These are phyloP conservation scores for Nicotiana otophora DNA, from an alignment of 257 asterid genomes.

Conservation along the genomic window DNA sequence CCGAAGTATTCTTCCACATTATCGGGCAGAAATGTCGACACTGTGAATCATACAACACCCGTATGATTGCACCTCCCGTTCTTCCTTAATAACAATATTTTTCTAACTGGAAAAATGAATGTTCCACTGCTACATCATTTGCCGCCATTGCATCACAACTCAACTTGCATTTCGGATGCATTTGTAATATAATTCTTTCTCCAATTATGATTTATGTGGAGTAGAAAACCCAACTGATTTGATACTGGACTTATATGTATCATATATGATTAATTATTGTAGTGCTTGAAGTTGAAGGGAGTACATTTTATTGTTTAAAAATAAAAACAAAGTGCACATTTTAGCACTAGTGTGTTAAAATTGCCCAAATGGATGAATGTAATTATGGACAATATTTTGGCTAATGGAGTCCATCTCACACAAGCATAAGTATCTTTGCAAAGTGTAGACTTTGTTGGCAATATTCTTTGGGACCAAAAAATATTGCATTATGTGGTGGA, in stretches of 20 bases:
- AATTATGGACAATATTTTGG: too few relatives aligned
- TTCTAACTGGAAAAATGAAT: background rate
- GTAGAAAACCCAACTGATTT: background rate
- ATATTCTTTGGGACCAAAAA: too few relatives aligned
- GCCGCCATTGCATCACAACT: background rate
- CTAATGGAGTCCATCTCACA: too few relatives aligned
- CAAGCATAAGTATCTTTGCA: too few relatives aligned
- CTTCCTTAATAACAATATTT: slow-evolving; percentile 47
- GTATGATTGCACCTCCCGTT: slow-evolving; percentile 75
- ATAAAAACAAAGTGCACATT: too few relatives aligned
- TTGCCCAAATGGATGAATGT: background rate
- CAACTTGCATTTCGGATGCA: background rate
- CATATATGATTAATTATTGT: background rate
- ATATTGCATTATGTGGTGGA: too few relatives aligned
- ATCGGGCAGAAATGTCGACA: slow-evolving; percentile 93
- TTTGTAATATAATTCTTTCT: background rate
- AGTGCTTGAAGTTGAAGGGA: too few relatives aligned
- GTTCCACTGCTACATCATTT: background rate
- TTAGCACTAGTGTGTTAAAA: background rate
- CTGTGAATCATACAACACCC: slow-evolving; percentile 84
- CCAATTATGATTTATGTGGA: slow-evolving; percentile 1
- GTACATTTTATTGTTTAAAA: too few relatives aligned
- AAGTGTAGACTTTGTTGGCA: too few relatives aligned
- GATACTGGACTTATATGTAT: background rate
- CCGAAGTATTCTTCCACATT: slow-evolving; percentile 87